Percentiles rank a stretch among this genome's conserved stretches.
phyloP scores from a whole-genome alignment of 177 flowering plant species.

The Vitis hybrid region DNA sequence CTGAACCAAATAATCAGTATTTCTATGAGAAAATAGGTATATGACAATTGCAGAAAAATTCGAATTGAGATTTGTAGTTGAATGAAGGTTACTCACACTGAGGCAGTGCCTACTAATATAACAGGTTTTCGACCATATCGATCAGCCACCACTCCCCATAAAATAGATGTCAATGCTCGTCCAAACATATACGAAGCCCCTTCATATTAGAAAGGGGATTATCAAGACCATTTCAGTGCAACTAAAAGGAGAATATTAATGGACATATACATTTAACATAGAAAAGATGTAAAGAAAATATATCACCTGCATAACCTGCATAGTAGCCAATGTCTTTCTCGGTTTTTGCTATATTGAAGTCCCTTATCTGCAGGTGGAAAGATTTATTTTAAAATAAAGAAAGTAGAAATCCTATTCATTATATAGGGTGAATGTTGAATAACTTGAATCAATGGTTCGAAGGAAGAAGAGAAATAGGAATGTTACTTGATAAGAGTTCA shows the following conservation, averaged over 20 bases:
- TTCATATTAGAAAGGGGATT: constrained; percentile 10
- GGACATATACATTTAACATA: background rate
- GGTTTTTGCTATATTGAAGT: constrained; percentile 31
- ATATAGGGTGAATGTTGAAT: background rate
- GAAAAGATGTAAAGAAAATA: background rate
- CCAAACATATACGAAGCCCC: constrained; percentile 55
- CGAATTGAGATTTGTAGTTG: background rate
- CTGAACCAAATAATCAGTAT: constrained; percentile 22
- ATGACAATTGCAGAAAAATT: background rate
- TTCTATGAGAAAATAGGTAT: background rate
- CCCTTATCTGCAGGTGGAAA: constrained; percentile 26
- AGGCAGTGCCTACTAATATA: constrained; percentile 31
- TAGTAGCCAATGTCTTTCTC: constrained; percentile 41
- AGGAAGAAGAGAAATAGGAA: too few relatives aligned
- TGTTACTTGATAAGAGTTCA: too few relatives aligned
- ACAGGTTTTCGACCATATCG: constrained; percentile 58
- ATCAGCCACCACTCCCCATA: constrained; percentile 54
- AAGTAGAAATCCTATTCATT: background rate
- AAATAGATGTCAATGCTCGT: constrained; percentile 47
- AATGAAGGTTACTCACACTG: constrained; percentile 38
- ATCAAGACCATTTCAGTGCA: background rate
- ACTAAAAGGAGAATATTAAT: too few relatives aligned
- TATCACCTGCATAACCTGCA: constrained; percentile 36
- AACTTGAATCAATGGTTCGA: background rate
- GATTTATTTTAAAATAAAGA: too few relatives aligned